Evolutionary conservation across 2,329 filamentous ascomycete genomes (phyloP).

Genomic region (Trichoderma polysporum): DNA sequence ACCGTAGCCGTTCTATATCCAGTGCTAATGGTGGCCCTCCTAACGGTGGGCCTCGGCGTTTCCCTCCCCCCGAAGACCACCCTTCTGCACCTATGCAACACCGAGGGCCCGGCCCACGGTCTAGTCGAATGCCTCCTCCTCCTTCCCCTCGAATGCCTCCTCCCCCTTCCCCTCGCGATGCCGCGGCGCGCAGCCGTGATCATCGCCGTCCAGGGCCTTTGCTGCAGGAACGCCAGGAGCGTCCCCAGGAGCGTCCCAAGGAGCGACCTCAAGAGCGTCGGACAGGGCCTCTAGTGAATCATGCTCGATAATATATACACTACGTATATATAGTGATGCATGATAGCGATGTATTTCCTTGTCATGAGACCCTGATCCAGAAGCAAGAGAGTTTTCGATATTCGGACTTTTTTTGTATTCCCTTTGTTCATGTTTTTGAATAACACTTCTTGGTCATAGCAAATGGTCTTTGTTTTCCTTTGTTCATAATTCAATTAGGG

Average conservation of each 20-base stretch:
- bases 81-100: slow-evolving; percentile 29
- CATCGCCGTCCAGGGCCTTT: slow-evolving; percentile 12
- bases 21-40: slow-evolving; percentile 17
- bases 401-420: neutral
- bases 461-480: neutral
- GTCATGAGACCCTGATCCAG: slow-evolving; percentile 15
- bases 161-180: slow-evolving; percentile 15
- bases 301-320: slow-evolving; percentile 26
- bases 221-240: slow-evolving; percentile 26
- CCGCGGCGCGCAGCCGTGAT: neutral
- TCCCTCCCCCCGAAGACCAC: slow-evolving; percentile 20
- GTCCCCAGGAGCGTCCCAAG: neutral
- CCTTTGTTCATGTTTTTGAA: neutral
- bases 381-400: neutral
- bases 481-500: neutral
- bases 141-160: slow-evolving; percentile 14
- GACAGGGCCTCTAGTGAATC: slow-evolving; percentile 34
- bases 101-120: neutral
- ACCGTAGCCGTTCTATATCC: slow-evolving; percentile 31
- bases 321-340: neutral
- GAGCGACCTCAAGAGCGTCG: slow-evolving; percentile 22
- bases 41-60: neutral
- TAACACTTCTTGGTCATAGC: neutral
- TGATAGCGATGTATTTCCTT: neutral
- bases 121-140: slow-evolving; percentile 12